A percentile compares a stretch with the other conserved stretches of the same genome.
Conservation (phyloP, 371 early-diverging fungal species). For the Haplosporangium sp. region DNA sequence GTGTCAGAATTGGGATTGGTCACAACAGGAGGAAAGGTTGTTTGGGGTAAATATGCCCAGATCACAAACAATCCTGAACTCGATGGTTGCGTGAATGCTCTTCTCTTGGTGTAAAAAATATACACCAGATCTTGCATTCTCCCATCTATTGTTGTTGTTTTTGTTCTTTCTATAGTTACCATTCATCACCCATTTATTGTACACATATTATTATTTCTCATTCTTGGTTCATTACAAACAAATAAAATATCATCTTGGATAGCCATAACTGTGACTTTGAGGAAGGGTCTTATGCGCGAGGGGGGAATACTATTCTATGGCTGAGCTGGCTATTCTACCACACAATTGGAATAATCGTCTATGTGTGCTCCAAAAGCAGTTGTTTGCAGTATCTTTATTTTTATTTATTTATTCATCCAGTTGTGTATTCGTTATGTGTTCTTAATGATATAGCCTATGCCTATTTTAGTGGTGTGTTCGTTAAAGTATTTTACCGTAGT, state of each 20-base stretch:
- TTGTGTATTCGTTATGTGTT: too few relatives aligned
- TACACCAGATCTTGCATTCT: background rate
- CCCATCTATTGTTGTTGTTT: background rate
- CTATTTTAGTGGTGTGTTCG: too few relatives aligned
- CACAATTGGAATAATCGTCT: too few relatives aligned
- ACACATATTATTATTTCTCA: constrained; percentile 1
- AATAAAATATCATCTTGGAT: background rate
- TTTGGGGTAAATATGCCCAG: constrained; percentile 99
- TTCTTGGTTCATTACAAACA: background rate
- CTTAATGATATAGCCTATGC: too few relatives aligned
- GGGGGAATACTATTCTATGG: too few relatives aligned
- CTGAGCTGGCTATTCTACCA: too few relatives aligned
- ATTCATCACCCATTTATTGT: constrained; percentile 13
- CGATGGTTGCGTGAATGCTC: constrained; percentile 97
- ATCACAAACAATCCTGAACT: constrained; percentile 93
- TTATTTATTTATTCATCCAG: too few relatives aligned
- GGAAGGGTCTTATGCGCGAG: too few relatives aligned
- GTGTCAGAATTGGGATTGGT: constrained; percentile 99
- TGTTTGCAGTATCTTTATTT: too few relatives aligned
- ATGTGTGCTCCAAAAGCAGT: too few relatives aligned
- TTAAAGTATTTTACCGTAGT: too few relatives aligned
- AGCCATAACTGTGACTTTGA: background rate
- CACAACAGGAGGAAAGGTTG: constrained; percentile 98
- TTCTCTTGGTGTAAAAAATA: constrained; percentile 84
- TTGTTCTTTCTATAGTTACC: background rate